Evolutionary conservation across 1,284 basidiomycete species (phyloP), one percentile per base, ranked within the genome.

Genomic region (Stereum hirsutum): DNA sequence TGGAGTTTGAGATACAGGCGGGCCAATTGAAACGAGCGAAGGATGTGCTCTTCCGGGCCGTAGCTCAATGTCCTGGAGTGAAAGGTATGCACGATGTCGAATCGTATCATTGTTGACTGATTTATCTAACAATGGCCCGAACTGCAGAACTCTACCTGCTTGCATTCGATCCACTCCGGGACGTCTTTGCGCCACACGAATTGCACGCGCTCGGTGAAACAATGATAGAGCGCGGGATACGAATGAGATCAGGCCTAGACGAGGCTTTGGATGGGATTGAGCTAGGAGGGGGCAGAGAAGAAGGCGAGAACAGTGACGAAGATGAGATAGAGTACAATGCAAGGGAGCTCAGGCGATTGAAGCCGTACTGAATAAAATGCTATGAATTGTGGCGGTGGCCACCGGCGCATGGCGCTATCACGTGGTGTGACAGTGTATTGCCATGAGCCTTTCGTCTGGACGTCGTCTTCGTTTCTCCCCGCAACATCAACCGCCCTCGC

Each of bases 81-180:
- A 92, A 92, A 72, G 85, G 89, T 87, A 46, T 33, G 60, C 52
- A 28, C 15, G 10, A 15, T 11, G 19, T 23, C 23, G 2, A 2
- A 23, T 28, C 14, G 25, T 2, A 21, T 14, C 23, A 28, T n/a
- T 30, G 14, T 47, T 39, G 45, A 40, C 42, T 51, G 26, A 51
- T 42, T 41, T 41, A 39, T 41, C 41, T 12, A 21, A 15, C 27
- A 6, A 11, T 1, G 41, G 21, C 45, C 59, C 95, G 92, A 83
- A 30, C 63, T 96, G 41, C 59, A 95, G 92, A 83, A 30, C 63
- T 96, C 40, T 94, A 95, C 69, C 67, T 97, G 44, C 57, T 92
- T 17, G 88, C 91, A 4, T 96, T 95, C 62, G 76, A 79, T 4
- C 70, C 77, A 0, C 64, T 96, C 32, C 75, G 89, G 25, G 57